Conservation (phyloP, 108 stramenopile species). For the Schizochytrium sp. region DNA sequence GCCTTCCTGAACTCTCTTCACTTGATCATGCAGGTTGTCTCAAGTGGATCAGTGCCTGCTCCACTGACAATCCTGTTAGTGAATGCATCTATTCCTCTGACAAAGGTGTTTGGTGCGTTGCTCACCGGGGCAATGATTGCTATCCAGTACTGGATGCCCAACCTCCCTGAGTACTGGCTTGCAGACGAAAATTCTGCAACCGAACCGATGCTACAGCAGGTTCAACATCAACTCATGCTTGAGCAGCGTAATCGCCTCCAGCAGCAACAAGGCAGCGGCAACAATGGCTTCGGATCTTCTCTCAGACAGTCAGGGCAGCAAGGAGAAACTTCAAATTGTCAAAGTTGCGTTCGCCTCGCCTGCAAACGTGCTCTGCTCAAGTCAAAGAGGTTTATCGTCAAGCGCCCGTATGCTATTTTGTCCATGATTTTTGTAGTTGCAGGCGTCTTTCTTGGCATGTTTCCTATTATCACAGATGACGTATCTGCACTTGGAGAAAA, state of each 20-base stretch:
- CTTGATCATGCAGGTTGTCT: conserved; percentile 13
- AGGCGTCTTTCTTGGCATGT: neutral
- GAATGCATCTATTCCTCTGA: conserved; percentile 30
- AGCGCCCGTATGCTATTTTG: neutral
- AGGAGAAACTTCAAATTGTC: neutral
- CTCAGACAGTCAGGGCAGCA: conserved; percentile 2
- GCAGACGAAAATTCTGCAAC: neutral
- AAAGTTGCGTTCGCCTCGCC: conserved; percentile 14
- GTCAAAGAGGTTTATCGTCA: neutral
- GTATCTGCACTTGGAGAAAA: conserved; percentile 34
- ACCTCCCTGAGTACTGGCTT: neutral
- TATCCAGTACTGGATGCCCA: conserved; percentile 16
- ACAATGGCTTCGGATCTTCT: neutral
- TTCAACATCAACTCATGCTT: conserved; percentile 51
- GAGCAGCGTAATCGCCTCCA: conserved; percentile 12
- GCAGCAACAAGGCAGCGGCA: neutral
- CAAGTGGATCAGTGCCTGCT: conserved; percentile 9
- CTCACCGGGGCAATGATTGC: conserved; percentile 1
- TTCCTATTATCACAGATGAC: neutral
- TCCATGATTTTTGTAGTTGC: neutral
- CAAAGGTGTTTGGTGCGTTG: neutral
- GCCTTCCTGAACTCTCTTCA: conserved; percentile 40
- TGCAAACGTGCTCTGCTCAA: neutral
- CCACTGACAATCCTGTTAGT: conserved; percentile 45
- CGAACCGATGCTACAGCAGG: conserved; percentile 17